These are phyloP conservation scores for Magnaporthiopsis rhizophila DNA, from an alignment of 2,329 filamentous ascomycete species.

Conservation along the genomic window DNA sequence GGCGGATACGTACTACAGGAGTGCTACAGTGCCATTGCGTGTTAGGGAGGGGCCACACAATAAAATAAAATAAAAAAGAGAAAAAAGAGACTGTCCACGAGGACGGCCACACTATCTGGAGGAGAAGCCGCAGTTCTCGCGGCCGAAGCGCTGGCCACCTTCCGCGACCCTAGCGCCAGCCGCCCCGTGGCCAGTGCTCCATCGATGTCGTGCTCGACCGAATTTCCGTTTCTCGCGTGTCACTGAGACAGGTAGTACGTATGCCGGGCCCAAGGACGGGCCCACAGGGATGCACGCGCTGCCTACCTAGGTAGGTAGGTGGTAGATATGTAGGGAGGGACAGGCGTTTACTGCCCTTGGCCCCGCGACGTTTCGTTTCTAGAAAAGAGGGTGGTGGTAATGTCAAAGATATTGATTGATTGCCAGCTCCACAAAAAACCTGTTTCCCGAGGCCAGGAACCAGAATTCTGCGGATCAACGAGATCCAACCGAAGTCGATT, in stretches of 20 bases:
- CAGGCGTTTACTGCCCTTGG: background rate
- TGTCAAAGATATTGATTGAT: background rate
- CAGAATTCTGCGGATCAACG: background rate
- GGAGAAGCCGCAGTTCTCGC: background rate
- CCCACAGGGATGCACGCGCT: background rate
- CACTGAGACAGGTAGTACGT: too few species aligned
- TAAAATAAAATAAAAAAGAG: background rate
- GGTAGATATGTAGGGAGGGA: too few species aligned
- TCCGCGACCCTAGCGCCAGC: background rate
- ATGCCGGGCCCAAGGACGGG: too few species aligned
- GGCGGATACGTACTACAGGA: background rate
- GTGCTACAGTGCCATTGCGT: background rate
- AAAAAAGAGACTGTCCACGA: background rate
- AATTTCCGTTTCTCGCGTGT: too few species aligned
- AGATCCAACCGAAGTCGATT: slow-evolving; percentile 5
- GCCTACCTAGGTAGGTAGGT: too few species aligned
- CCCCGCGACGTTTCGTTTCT: background rate
- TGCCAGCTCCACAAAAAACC: background rate
- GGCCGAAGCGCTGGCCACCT: slow-evolving; percentile 3
- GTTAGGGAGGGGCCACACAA: background rate
- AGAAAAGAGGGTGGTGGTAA: background rate
- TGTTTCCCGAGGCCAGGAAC: background rate
- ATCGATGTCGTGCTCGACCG: background rate
- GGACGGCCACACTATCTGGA: background rate
- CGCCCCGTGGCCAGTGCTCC: too few species aligned